Conservation (phyloP, 108 stramenopile genomes). For the Epipyxis sp. region DNA sequence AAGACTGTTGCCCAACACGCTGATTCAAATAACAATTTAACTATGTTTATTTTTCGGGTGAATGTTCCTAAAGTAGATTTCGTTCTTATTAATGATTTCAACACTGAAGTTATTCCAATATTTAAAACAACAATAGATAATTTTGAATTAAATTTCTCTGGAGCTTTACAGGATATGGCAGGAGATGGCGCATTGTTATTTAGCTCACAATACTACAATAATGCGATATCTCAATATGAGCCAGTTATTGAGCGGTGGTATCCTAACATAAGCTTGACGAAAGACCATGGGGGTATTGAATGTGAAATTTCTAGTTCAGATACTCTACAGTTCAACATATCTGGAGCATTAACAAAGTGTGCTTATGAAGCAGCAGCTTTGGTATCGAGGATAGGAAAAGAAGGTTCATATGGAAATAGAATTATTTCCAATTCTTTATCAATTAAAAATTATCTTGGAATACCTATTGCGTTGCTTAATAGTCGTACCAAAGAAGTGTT, state of each 20-base stretch:
- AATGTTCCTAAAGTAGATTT: neutral
- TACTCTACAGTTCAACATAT: neutral
- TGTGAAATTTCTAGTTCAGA: neutral
- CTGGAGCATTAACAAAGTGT: conserved; percentile 3
- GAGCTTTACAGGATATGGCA: neutral
- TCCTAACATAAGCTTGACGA: neutral
- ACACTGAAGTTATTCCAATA: neutral
- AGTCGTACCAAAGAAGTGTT: neutral
- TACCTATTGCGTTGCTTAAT: conserved; percentile 3
- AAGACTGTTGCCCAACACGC: neutral
- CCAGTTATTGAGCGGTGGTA: conserved; percentile 16
- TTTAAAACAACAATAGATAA: neutral
- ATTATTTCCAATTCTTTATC: too few relatives aligned
- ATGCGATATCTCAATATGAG: neutral
- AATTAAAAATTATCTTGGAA: conserved; percentile 10
- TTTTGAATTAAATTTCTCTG: neutral
- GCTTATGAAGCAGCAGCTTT: neutral
- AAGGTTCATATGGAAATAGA: neutral
- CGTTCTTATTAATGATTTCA: conserved; percentile 13
- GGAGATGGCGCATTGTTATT: neutral
- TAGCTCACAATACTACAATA: conserved; percentile 13
- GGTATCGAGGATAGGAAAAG: neutral
- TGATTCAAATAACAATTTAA: neutral
- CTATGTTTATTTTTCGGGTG: neutral
- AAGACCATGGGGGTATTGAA: neutral